These are phyloP conservation scores for Candida andamanensis DNA, from an alignment of 805 yeast species.

Conservation along the genomic window DNA sequence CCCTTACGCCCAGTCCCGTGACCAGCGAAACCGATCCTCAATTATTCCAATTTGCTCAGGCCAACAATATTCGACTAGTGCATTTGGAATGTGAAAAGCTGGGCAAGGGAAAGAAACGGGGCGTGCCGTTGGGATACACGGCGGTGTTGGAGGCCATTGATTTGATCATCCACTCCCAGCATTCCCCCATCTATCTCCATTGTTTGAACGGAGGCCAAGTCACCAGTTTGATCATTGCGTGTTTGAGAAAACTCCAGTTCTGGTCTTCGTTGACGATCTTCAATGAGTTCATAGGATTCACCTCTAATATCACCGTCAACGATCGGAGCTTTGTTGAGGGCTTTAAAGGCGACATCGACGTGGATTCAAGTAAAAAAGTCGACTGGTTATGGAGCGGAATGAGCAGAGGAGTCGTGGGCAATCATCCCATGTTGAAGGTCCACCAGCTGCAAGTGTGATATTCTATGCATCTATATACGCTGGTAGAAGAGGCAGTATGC, in stretches of 20 bases:
- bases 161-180: slow-evolving; percentile 50
- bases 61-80: slow-evolving; percentile 52
- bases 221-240: slow-evolving; percentile 79
- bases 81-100: slow-evolving; percentile 66
- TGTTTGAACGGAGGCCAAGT: slow-evolving; percentile 89
- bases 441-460: slow-evolving; percentile 8
- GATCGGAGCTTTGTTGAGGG: slow-evolving; percentile 82
- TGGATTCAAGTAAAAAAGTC: slow-evolving; percentile 42
- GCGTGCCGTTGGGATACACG: slow-evolving; percentile 71
- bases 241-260: slow-evolving; percentile 72
- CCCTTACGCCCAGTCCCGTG: slow-evolving; percentile 76
- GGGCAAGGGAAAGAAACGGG: slow-evolving; percentile 77
- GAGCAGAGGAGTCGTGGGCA: slow-evolving; percentile 50
- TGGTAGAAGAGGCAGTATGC: slow-evolving; percentile 83
- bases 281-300: slow-evolving; percentile 75
- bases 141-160: slow-evolving; percentile 58
- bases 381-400: slow-evolving; percentile 67
- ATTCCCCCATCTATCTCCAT: slow-evolving; percentile 75
- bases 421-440: slow-evolving; percentile 48
- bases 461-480: slow-evolving; percentile 1
- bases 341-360: slow-evolving; percentile 58
- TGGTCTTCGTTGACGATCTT: slow-evolving; percentile 90
- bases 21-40: slow-evolving; percentile 46
- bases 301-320: slow-evolving; percentile 72
- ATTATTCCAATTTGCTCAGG: slow-evolving; percentile 47